Evolutionary conservation across 352 stramenopile species (phyloP), one percentile per base, ranked within the genome.

Genomic region (Peronospora belbahrii): DNA sequence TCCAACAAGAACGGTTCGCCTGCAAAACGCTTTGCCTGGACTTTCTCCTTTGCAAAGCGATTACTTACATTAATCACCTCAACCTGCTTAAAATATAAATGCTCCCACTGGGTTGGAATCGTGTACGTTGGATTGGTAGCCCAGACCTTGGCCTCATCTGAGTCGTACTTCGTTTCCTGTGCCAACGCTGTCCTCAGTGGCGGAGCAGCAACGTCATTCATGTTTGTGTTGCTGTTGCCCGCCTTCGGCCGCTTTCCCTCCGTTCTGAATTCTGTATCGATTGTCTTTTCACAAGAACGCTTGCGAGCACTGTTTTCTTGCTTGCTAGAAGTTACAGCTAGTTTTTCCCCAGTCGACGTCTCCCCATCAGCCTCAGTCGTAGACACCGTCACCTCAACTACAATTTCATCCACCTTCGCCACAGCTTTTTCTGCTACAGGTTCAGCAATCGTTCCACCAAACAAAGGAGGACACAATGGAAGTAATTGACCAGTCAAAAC

Each of bases 1-100:
- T 89, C 77, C 6, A 89, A 42, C 25, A 89, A 52, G 48, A 89
- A 89, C 7, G 74, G 77, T 31, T 78, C 83, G 20, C 74, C 77
- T 1, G 72, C 67, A 45, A 82, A 77, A 3, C 77, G 75, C 10
- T 87, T 73, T 17, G 68, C 68, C 15, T 83, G 59, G 36, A 89
- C 74, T 23, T 56, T 62, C 17, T 87, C 71, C 37, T 73, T 74
- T 0, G 75, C 74, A 1, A 70, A 65, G 0, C 44, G 30, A 9
- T 70, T 62, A 44, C 74, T 69, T 14, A 89, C 62, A 49, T 89
- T 69, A 51, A 89, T 80, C 6, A 84, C 57, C 32, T 83, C 60
- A 13, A 89, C 77, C 14, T 61, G 38, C 23, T 79, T 64, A 40
- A 71, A 79, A 41, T 85, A 76, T 20, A 84, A 55, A 22, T 85